phyloP scores from a whole-genome alignment of 2,329 filamentous ascomycete genomes.

The Cercospora sojina region DNA sequence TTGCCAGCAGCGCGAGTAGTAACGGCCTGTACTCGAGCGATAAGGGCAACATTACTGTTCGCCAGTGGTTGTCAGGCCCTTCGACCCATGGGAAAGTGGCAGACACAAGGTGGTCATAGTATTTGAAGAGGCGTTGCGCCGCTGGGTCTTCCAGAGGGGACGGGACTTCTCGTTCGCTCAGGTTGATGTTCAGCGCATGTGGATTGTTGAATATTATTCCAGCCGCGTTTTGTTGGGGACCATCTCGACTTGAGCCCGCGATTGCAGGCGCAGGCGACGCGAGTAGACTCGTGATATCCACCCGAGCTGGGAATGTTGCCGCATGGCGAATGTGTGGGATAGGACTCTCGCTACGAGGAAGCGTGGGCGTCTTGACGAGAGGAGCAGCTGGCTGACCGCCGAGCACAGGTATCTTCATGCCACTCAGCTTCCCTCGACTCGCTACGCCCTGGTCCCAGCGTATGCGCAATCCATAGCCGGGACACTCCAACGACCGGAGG shows the following conservation, averaged over 20 bases:
- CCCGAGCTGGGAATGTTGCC: not conserved
- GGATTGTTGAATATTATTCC: slow-evolving; percentile 5
- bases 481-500: slow-evolving; percentile 14
- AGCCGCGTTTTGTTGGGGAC: not conserved
- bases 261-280: not conserved
- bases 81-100: slow-evolving; percentile 12
- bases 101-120: slow-evolving; percentile 15
- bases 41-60: slow-evolving; percentile 11
- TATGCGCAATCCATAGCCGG: slow-evolving; percentile 17
- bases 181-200: slow-evolving; percentile 10
- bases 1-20: slow-evolving; percentile 13
- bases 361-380: not conserved
- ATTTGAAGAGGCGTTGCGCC: slow-evolving; percentile 10
- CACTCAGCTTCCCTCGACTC: slow-evolving; percentile 12
- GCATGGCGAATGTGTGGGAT: not conserved
- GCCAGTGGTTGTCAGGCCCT: slow-evolving; percentile 14
- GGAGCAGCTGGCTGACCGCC: slow-evolving; percentile 5
- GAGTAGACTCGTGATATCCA: slow-evolving; percentile 10
- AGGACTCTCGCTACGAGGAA: not conserved
- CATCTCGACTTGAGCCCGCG: not conserved
- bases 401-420: slow-evolving; percentile 15
- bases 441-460: slow-evolving; percentile 18
- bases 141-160: slow-evolving; percentile 3
- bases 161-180: not conserved
- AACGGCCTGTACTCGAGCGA: slow-evolving; percentile 9